Base-by-base conservation (phyloP, 2,329 filamentous ascomycete species). In the Cladosporium sp. region DNA sequence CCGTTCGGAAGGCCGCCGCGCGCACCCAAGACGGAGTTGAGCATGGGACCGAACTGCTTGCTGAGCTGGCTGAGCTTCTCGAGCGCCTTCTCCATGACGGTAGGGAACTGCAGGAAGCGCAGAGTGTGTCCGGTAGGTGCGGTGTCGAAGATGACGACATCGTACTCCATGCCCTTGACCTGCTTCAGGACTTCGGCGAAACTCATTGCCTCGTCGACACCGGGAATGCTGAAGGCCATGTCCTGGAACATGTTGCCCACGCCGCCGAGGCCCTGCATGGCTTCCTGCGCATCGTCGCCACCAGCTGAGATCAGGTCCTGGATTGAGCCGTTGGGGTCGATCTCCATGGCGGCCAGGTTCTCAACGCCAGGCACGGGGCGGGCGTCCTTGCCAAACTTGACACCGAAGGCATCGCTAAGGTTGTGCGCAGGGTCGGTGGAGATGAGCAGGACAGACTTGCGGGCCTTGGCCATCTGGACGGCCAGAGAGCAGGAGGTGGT, bases 341-440 rank as follows among this genome's bases (percentile, higher is more conserved):
- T 98, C 81, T 99, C 95, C 95, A 99, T 99, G 69, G 95, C 95
- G 77, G 92, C 96, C 71, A 99, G 84, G 79, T 97, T 97, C 37
- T 89, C 88, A 76, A 96, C 97, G 72, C 95, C 95, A 72, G 97
- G 89, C 70, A 99, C 86, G 46, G 97, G 88, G 69, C 93, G 89
- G 63, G 95, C 95, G 80, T 99, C 95, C 84, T 99, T 99, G 83
- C 95, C 95, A 76, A 99, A 99, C 82, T 99, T 99, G 81, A 99
- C 94, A 72, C 92, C 92, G 81, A 99, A 99, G 67, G 95, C 95
- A 82, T 99, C 95, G 72, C 91, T 95, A 69, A 99, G 86, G 82
- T 99, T 99, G 86, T 99, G 95, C 62, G 95, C 95, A 62, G 95
- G 95, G 80, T 99, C 95, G 74, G 95, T 99, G 46, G 93, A 97